Evolutionary conservation across 78 protist species (phyloP).

Genomic region (Emiliania huxleyi): DNA sequence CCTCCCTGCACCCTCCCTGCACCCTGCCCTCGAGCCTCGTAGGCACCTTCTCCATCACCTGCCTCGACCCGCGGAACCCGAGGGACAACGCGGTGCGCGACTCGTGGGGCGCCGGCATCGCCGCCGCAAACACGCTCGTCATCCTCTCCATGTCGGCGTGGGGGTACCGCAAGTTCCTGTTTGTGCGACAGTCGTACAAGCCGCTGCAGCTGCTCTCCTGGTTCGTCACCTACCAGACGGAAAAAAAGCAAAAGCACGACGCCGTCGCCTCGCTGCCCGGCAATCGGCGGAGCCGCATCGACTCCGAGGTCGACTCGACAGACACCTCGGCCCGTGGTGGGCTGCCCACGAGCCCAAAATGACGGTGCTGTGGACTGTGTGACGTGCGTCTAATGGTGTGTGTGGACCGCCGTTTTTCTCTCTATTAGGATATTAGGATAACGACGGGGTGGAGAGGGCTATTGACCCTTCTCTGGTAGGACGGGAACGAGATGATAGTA

Average conservation of each 20-base stretch:
- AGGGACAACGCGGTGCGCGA: neutral
- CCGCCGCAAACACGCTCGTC: neutral
- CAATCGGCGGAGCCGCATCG: neutral
- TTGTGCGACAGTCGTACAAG: neutral
- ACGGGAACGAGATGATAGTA: too few relatives aligned
- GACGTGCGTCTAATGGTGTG: too few relatives aligned
- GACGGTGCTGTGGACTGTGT: too few relatives aligned
- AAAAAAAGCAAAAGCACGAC: neutral
- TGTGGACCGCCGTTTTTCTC: too few relatives aligned
- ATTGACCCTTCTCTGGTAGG: too few relatives aligned
- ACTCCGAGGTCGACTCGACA: neutral
- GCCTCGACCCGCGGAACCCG: neutral
- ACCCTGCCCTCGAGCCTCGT: too few relatives aligned
- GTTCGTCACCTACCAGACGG: neutral
- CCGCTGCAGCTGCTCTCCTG: neutral
- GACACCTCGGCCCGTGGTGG: too few relatives aligned
- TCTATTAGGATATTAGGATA: too few relatives aligned
- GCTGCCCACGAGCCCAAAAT: too few relatives aligned
- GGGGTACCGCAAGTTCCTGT: neutral
- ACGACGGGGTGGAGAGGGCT: too few relatives aligned
- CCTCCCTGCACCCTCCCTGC: too few relatives aligned
- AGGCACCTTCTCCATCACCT: neutral
- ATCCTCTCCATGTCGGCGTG: neutral
- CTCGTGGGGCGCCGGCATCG: neutral
- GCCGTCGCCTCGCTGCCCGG: neutral